Evolutionary conservation across 2,329 filamentous ascomycete genomes (phyloP).

Genomic region (Diaporthe vaccinii): DNA sequence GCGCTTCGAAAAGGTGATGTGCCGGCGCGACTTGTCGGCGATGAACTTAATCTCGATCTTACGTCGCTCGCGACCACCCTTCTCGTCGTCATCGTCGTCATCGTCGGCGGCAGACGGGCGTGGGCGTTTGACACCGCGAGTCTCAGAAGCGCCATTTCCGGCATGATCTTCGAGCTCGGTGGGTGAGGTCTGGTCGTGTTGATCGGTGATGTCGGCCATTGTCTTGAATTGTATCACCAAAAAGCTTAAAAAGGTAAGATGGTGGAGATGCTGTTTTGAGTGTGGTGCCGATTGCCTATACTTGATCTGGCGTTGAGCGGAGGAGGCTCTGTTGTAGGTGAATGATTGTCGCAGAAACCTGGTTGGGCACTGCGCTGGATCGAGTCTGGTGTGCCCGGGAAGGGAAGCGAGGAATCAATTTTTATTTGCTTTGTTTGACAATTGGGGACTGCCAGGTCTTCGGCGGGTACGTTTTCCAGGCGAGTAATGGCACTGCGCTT

Average conservation of each 20-base stretch:
- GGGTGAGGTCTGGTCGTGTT: slow-evolving; percentile 82
- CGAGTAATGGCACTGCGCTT: slow-evolving; percentile 48
- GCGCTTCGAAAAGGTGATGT: slow-evolving; percentile 99
- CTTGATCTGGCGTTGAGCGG: slow-evolving; percentile 73
- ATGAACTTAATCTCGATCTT: slow-evolving; percentile 99
- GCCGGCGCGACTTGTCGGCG: slow-evolving; percentile 98
- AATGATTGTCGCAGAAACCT: slow-evolving; percentile 65
- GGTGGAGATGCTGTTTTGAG: slow-evolving; percentile 76
- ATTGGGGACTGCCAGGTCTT: slow-evolving; percentile 47
- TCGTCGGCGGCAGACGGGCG: slow-evolving; percentile 89
- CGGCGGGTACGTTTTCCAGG: slow-evolving; percentile 35
- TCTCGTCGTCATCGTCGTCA: slow-evolving; percentile 97
- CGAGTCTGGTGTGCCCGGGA: slow-evolving; percentile 61
- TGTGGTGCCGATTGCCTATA: slow-evolving; percentile 76
- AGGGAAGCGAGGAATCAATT: slow-evolving; percentile 63
- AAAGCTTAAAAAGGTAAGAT: slow-evolving; percentile 65
- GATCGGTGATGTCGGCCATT: slow-evolving; percentile 86
- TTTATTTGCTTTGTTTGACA: slow-evolving; percentile 55
- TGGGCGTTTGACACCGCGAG: slow-evolving; percentile 89
- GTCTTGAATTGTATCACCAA: slow-evolving; percentile 61
- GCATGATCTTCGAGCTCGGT: slow-evolving; percentile 78
- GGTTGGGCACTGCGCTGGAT: slow-evolving; percentile 65
- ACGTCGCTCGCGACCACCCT: slow-evolving; percentile 95
- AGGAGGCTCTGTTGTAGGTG: slow-evolving; percentile 58
- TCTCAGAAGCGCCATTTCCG: slow-evolving; percentile 79